These are phyloP conservation scores for Solanum chiquidenum DNA, from an alignment of 257 asterid species.

Conservation along the genomic window DNA sequence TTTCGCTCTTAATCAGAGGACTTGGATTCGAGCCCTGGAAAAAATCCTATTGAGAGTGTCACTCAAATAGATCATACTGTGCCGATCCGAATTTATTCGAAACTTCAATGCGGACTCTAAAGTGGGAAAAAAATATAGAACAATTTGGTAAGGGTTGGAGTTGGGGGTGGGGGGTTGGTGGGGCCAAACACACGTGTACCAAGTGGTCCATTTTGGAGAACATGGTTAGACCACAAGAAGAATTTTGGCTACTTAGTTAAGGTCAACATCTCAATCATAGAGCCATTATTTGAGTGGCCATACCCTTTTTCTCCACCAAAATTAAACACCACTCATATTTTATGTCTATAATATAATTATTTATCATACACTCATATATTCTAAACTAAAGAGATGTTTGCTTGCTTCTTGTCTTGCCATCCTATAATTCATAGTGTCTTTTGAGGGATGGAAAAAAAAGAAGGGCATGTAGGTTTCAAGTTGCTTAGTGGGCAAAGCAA, in stretches of 20 bases:
- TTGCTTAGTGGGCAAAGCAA: constrained; percentile 18
- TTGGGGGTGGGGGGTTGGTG: not conserved
- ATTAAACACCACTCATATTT: constrained; percentile 19
- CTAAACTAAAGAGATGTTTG: constrained; percentile 14
- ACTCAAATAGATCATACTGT: too few species aligned
- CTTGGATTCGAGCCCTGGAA: rapidly evolving
- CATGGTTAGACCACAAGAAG: constrained; percentile 10
- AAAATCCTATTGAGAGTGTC: rapidly evolving
- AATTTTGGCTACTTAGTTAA: constrained; percentile 29
- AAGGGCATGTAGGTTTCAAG: constrained; percentile 12
- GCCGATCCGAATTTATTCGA: rapidly evolving
- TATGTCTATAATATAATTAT: not conserved
- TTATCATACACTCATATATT: not conserved
- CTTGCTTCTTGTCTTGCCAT: constrained; percentile 28
- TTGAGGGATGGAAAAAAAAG: not conserved
- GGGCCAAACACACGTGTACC: constrained; percentile 33
- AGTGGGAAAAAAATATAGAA: too few species aligned
- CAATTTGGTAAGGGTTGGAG: not conserved
- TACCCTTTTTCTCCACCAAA: constrained; percentile 25
- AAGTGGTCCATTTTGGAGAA: constrained; percentile 18
- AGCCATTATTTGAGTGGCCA: constrained; percentile 51
- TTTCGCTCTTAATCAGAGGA: too few species aligned
- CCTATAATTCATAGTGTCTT: constrained; percentile 30
- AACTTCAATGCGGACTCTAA: not conserved
- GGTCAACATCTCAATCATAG: constrained; percentile 65